These are phyloP conservation scores for Eragrostis nindensis DNA, from an alignment of 176 grass and related monocot species.

Conservation along the genomic window DNA sequence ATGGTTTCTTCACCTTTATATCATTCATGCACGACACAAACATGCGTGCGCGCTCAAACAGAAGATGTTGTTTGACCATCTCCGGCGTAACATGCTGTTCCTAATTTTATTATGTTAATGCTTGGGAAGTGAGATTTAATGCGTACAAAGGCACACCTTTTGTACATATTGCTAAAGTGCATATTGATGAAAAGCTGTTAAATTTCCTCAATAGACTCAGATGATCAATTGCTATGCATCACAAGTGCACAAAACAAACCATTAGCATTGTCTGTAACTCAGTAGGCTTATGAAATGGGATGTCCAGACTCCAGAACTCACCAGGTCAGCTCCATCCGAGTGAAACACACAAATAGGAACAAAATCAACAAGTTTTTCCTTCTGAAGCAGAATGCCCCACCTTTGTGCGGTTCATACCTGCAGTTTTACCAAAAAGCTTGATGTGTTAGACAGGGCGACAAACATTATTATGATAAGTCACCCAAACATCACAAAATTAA, in stretches of 20 bases:
- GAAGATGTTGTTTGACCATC: background rate
- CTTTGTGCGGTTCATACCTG: background rate
- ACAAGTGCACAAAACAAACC: constrained; percentile 5
- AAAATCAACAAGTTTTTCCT: background rate
- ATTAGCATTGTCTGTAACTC: constrained; percentile 4
- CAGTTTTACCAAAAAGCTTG: constrained; percentile 1
- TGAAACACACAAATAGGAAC: background rate
- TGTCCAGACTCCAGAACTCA: background rate
- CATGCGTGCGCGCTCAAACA: background rate
- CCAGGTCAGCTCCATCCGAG: constrained; percentile 15
- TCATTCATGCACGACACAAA: background rate
- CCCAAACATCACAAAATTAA: background rate
- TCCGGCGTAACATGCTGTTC: too few species aligned
- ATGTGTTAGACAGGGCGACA: background rate
- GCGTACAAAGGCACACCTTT: background rate
- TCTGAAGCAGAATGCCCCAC: background rate
- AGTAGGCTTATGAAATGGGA: background rate
- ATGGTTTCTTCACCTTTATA: background rate
- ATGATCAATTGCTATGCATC: background rate
- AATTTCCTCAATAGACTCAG: constrained; percentile 17
- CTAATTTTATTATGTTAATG: constrained; percentile 9
- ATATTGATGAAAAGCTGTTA: background rate
- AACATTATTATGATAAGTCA: background rate
- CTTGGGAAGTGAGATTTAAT: background rate
- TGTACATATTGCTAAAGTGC: background rate